phyloP scores from a whole-genome alignment of 192 early-diverging fungal species.

The Tieghemiomyces parasiticus region DNA sequence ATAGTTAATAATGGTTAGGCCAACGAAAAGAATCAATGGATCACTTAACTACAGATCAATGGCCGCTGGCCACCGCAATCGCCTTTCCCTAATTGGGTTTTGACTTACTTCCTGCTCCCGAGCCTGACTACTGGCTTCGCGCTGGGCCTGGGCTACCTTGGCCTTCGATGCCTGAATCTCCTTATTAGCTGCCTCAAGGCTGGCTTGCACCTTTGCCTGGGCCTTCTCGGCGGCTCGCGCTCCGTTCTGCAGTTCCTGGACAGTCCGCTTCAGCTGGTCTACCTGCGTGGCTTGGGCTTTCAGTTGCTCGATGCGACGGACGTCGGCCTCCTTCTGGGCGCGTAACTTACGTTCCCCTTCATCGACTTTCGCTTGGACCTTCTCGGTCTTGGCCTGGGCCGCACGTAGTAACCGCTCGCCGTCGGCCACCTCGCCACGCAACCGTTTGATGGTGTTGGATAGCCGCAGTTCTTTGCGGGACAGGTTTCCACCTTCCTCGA shows the following conservation, averaged over 20 bases:
- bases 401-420: conserved; percentile 33
- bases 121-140: conserved; percentile 24
- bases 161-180: conserved; percentile 16
- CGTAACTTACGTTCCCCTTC: conserved; percentile 31
- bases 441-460: conserved; percentile 52
- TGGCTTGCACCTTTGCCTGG: conserved; percentile 13
- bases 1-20: too few species aligned
- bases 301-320: conserved; percentile 18
- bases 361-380: conserved; percentile 20
- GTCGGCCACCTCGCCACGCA: conserved; percentile 47
- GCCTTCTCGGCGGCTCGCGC: conserved; percentile 13
- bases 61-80: too few species aligned
- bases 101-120: conserved; percentile 20
- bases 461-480: conserved; percentile 62
- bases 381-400: conserved; percentile 36
- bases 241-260: conserved; percentile 16
- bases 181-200: conserved; percentile 19
- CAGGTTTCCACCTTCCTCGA: conserved; percentile 49
- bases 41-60: too few species aligned
- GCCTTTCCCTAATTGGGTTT: too few species aligned
- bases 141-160: conserved; percentile 16
- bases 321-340: conserved; percentile 24
- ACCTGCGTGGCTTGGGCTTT: conserved; percentile 12
- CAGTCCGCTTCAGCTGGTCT: conserved; percentile 7
- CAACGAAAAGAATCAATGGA: too few species aligned